Percentiles rank a stretch among this genome's conserved stretches.
Conservation (phyloP, 2,329 filamentous ascomycete species). For the Hirsutella minnesotensis region DNA sequence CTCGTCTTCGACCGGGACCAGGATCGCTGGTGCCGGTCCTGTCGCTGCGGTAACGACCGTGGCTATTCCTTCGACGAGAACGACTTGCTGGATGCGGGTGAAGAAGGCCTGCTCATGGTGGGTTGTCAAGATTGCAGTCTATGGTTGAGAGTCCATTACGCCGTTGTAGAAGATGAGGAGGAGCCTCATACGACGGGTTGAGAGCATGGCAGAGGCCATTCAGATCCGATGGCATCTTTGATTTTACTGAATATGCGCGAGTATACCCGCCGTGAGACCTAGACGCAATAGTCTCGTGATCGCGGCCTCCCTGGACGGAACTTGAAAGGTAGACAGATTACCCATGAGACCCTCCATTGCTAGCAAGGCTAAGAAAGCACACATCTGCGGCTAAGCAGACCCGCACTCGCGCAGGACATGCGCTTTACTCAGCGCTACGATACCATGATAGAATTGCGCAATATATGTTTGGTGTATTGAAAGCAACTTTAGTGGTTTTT, state of each 20-base stretch:
- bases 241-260: too few relatives aligned
- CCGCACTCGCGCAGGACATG: too few relatives aligned
- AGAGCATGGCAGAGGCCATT: not conserved
- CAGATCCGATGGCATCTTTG: not conserved
- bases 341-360: too few relatives aligned
- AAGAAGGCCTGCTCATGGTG: constrained; percentile 49
- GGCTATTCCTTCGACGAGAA: constrained; percentile 47
- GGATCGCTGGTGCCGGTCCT: constrained; percentile 42
- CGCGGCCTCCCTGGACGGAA: too few relatives aligned
- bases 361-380: too few relatives aligned
- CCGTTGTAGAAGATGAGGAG: constrained; percentile 31
- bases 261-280: too few relatives aligned
- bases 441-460: not conserved
- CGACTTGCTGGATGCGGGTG: constrained; percentile 46
- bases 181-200: not conserved
- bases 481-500: constrained; percentile 37
- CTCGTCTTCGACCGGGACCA: constrained; percentile 37
- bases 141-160: constrained; percentile 54
- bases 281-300: too few relatives aligned
- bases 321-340: too few relatives aligned
- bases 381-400: too few relatives aligned
- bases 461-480: constrained; percentile 17
- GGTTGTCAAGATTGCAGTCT: constrained; percentile 56
- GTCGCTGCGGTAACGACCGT: constrained; percentile 51
- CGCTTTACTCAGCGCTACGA: too few relatives aligned